Evolutionary conservation across 2,329 filamentous ascomycete genomes (phyloP), one percentile per base, ranked within the genome.

Genomic region (Alternaria dauci): DNA sequence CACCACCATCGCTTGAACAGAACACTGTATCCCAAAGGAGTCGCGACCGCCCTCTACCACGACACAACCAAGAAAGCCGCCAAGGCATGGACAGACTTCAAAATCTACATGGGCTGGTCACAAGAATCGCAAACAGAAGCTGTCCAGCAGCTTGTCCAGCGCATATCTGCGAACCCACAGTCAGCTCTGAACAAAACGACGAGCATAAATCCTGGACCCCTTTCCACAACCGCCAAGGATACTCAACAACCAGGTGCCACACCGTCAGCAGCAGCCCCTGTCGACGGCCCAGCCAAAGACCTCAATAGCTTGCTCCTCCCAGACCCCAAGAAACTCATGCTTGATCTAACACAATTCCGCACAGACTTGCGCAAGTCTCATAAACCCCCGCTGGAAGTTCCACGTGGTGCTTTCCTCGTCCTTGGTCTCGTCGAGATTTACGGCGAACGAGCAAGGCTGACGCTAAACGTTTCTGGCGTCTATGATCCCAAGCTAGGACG

Each of bases 381-480:
- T 42, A 57, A 26, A 12, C 54, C 53, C 9, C 3, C 44, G 2
- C 55, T 70, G 7, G 75, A 80, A 36, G 70, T 79, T 0, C 82
- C 83, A 5, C 76, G 82, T 12, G 83, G 83, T 3, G 77, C 75
- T 3, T 78, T 84, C 52, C 60, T 80, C 0, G 78, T 85, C 12
- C 71, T 75, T 2, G 83, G 82, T 4, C 56, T 84, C 34, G 72
- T 85, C 2, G 81, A 84, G 58, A 67, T 85, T 3, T 70, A 76
- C n/a, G 83, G 83, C 7, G 67, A 72, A 8, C 76, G 72, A 44
- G 81, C 79, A 0, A 74, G 73, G 42, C 66, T 81, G 57, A 78
- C 80, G 5, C 62, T 84, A n/a, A 81, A 83, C 57, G 80, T 85
- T 3, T 60, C 69, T 8, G 80, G 76, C 5, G 76, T 72, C 5